Evolutionary conservation across 2,329 filamentous ascomycete species (phyloP), one percentile per base, ranked within the genome.

Genomic region (Harringtonia aguacate): DNA sequence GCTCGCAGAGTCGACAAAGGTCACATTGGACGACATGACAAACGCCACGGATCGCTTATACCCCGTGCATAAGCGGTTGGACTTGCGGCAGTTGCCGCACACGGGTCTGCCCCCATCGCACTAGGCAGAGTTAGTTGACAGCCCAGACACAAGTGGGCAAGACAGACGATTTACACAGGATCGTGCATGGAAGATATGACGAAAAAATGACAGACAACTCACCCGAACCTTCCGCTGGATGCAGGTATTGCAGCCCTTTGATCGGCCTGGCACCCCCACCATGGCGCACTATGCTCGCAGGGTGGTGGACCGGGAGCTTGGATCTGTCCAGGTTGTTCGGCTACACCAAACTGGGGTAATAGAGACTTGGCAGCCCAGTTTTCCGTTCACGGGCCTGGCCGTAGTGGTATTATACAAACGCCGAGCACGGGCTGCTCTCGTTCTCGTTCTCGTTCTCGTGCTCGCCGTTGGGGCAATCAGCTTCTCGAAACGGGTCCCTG

Each of bases 71-170:
- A 52, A 21, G 3, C 54, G 50, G 28, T 47, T 49, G 9, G 52
- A 51, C 29, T 52, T 54, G 28, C 37, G 41, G 45, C 54, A 56
- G 44, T 67, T 53, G 47, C 36, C 44, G 27, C 54, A 56, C 5
- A 33, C 18, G 2, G 53, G 53, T 4, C 36, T 48, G 18, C 48
- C 47, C 8, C 46, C 43, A 41, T 51, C 52, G 21, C 54, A 55
- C 53, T 55, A n/a, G n/a, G n/a, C n/a, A n/a, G 33, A 7, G 24
- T 18, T 27, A 14, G 28, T 27, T 27, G n/a, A n/a, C n/a, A n/a
- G n/a, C n/a, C n/a, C n/a, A 27, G 24, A 27, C 6, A 27, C 24
- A 6, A 10, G 6, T 27, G 24, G 24, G 24, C 7, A 17, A 8
- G 10, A 36, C 34, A 36, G 24, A 27, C 6, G 24, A 27, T 10